These are phyloP conservation scores for Pinguiococcus pyrenoidosus DNA, from an alignment of 108 stramenopile species.

Conservation along the genomic window DNA sequence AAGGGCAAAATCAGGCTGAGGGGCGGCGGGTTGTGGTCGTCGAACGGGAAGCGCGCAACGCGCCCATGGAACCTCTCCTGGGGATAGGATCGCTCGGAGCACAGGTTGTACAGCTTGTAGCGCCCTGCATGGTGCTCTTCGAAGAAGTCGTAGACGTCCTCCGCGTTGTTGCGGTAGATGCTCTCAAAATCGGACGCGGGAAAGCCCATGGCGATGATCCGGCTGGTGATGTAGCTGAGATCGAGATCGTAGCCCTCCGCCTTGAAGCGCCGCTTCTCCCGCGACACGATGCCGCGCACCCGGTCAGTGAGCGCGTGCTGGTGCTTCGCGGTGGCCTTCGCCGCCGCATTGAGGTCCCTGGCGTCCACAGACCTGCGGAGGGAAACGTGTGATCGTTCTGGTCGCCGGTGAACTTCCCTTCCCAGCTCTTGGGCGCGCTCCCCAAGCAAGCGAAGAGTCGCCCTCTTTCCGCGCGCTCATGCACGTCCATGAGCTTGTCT, in stretches of 20 bases:
- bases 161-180: slow-evolving; percentile 39
- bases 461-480: too few relatives aligned
- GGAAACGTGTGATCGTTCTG: too few relatives aligned
- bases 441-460: too few relatives aligned
- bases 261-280: slow-evolving; percentile 6
- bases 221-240: slow-evolving; percentile 18
- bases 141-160: slow-evolving; percentile 36
- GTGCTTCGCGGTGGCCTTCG: too few relatives aligned
- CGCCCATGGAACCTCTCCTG: slow-evolving; percentile 9
- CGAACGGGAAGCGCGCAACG: slow-evolving; percentile 33
- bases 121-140: slow-evolving; percentile 16
- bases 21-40: slow-evolving; percentile 47
- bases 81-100: slow-evolving; percentile 27
- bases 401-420: too few relatives aligned
- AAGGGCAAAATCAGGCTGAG: slow-evolving; percentile 31
- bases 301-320: too few relatives aligned
- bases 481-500: too few relatives aligned
- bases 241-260: slow-evolving; percentile 25
- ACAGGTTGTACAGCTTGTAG: slow-evolving; percentile 44
- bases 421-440: too few relatives aligned
- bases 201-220: slow-evolving; percentile 28
- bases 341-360: too few relatives aligned
- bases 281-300: too few relatives aligned
- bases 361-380: too few relatives aligned
- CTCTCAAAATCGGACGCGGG: slow-evolving; percentile 14